Percentiles rank a stretch among this genome's conserved stretches.
Conservation (phyloP, 1,284 basidiomycete species). For the Bondarzewia mesenterica region DNA sequence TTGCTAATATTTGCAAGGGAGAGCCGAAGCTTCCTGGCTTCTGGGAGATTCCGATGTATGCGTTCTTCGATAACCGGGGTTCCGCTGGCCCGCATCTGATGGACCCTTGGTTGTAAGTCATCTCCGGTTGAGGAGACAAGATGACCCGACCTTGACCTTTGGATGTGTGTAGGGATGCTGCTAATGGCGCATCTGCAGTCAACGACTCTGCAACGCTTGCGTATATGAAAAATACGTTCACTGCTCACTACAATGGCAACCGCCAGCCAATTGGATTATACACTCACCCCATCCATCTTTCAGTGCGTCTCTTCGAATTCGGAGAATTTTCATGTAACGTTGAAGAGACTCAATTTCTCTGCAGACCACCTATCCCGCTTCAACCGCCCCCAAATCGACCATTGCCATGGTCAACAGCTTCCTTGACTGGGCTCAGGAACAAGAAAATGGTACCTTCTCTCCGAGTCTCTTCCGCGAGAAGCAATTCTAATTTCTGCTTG, state of each 20-base stretch:
- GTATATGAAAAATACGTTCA: constrained; percentile 75
- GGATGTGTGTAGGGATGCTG: constrained; percentile 34
- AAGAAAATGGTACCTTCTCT: constrained; percentile 46
- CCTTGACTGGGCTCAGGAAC: constrained; percentile 75
- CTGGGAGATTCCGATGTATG: constrained; percentile 81
- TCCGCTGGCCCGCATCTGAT: constrained; percentile 57
- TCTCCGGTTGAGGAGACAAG: background rate
- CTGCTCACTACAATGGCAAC: constrained; percentile 64
- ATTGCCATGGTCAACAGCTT: constrained; percentile 73
- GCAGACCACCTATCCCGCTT: constrained; percentile 50
- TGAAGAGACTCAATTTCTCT: background rate
- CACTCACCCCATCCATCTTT: constrained; percentile 76
- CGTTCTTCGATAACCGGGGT: constrained; percentile 60
- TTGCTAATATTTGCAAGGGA: constrained; percentile 57
- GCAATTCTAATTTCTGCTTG: constrained; percentile 1
- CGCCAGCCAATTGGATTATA: constrained; percentile 78
- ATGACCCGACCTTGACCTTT: constrained; percentile 1
- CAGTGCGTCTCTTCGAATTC: constrained; percentile 35
- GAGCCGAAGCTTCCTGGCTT: constrained; percentile 69
- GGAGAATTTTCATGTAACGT: background rate
- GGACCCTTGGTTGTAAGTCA: constrained; percentile 75
- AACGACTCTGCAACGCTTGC: constrained; percentile 57
- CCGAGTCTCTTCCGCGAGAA: background rate
- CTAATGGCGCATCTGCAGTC: constrained; percentile 40
- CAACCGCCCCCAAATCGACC: constrained; percentile 36